These are phyloP conservation scores for Xylariaceae sp. DNA, from an alignment of 2,329 filamentous ascomycete species.

Conservation along the genomic window DNA sequence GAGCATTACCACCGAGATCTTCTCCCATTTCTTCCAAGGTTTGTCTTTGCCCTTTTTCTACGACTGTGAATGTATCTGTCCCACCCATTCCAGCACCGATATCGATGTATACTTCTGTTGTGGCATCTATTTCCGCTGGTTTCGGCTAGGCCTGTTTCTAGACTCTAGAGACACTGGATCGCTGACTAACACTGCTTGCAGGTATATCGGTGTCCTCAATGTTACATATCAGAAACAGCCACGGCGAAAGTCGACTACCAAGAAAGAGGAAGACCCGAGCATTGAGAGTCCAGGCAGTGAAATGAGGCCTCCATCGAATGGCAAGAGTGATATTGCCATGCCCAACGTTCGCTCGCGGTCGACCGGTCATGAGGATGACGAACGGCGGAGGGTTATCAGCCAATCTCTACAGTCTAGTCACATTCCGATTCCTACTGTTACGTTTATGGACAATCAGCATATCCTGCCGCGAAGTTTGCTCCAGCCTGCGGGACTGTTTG, in stretches of 20 bases:
- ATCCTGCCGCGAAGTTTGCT: constrained; percentile 86
- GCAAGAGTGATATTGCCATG: constrained; percentile 15
- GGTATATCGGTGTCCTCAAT: constrained; percentile 95
- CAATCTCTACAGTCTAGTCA: constrained; percentile 69
- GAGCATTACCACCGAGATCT: constrained; percentile 88
- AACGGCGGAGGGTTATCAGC: constrained; percentile 50
- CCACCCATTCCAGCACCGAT: too few species aligned
- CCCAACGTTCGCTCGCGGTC: constrained; percentile 9
- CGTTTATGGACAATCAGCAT: constrained; percentile 90
- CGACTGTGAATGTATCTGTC: background rate
- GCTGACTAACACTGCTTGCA: constrained; percentile 36
- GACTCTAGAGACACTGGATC: background rate
- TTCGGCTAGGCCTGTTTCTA: background rate
- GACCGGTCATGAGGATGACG: constrained; percentile 19
- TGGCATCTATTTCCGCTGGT: too few species aligned
- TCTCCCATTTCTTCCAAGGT: constrained; percentile 86
- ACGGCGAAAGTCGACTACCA: constrained; percentile 58
- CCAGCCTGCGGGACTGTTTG: constrained; percentile 47
- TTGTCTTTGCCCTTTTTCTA: constrained; percentile 24
- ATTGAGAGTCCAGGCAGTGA: constrained; percentile 21
- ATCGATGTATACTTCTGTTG: too few species aligned
- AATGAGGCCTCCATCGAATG: constrained; percentile 35
- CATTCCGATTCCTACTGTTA: constrained; percentile 78
- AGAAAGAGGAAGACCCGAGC: constrained; percentile 42
- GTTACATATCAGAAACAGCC: constrained; percentile 87